These are phyloP conservation scores for Triticum timopheevii DNA, from an alignment of 176 grass and related monocot species.

Conservation along the genomic window DNA sequence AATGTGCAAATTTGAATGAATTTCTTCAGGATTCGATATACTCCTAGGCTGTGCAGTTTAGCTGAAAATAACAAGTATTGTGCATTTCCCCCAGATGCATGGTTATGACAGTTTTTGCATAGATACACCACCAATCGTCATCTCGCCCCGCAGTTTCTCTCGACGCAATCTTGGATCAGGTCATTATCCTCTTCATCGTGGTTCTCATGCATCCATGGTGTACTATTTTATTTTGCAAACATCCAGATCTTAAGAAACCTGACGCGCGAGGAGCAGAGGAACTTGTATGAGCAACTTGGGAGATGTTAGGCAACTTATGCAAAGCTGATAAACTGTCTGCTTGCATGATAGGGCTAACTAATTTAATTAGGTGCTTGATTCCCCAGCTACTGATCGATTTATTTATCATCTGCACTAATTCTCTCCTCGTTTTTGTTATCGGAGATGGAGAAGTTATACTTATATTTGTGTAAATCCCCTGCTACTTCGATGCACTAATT, in stretches of 20 bases:
- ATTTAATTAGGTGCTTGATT: conserved; percentile 21
- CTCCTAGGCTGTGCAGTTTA: neutral
- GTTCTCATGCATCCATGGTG: neutral
- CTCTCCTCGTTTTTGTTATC: neutral
- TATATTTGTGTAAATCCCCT: no score
- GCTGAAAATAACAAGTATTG: neutral
- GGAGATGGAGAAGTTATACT: no score
- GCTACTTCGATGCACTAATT: no score
- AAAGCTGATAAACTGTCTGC: conserved; percentile 37
- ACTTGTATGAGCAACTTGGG: conserved; percentile 67
- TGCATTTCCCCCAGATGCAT: conserved; percentile 53
- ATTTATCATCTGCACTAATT: neutral
- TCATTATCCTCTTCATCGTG: neutral
- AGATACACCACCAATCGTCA: conserved; percentile 83
- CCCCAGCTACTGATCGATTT: neutral
- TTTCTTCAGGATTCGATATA: neutral
- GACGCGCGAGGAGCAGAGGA: conserved; percentile 72
- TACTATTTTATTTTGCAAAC: neutral
- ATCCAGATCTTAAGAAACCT: conserved; percentile 67
- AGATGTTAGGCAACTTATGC: conserved; percentile 54
- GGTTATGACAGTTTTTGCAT: conserved; percentile 98
- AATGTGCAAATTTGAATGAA: neutral
- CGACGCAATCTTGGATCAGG: conserved; percentile 86
- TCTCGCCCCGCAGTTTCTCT: conserved; percentile 71
- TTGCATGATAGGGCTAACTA: neutral